Base-by-base conservation (phyloP, 345 rosid genomes). In the Eutrema heterophyllum region DNA sequence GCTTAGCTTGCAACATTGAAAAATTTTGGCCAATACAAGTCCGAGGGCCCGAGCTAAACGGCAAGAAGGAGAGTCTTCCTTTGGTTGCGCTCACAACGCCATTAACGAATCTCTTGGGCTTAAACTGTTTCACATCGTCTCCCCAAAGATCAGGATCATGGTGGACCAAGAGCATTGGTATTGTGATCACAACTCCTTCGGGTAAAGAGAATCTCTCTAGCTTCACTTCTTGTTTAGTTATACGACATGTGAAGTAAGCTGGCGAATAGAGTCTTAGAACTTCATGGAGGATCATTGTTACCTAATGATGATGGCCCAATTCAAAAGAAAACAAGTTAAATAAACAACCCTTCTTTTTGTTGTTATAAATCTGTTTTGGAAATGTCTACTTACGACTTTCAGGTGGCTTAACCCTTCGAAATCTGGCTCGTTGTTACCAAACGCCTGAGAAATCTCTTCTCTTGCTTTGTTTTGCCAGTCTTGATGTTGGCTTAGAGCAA, bases 381-480 rank as follows among this genome's bases (percentile, higher is more conserved):
- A 53, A 24, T 64, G 55, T 48, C 1, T 39, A 64, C 81, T 78
- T 78, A 78, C 81, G 30, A 78, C 43, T 72, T 73, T 78, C 0
- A 78, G 70, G 52, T 78, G 84, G 75, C 65, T 78, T 46, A 86
- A 49, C 33, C 81, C 81, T 10, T 82, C 85, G 30, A 67, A 75
- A 61, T 78, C 74, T 2, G 86, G 87, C 7, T 82, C 79, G 3
- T 63, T 76, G 33, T 70, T 64, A 16, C 82, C 83, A 32, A 84
- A 79, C 1, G 62, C 75, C 38, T 70, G 76, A 7, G 75, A 59
- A 13, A 85, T 78, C 80, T 85, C 93, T 61, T 83, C 82, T 61
- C 90, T 82, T 14, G 88, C 81, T 55, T 76, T 78, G 38, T 24
- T 71, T 71, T 88, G 93, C 93, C 93, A 85, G n/a, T 79, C 77